Percentiles rank a stretch among this genome's conserved stretches.
These are phyloP conservation scores for Skeletonema potamos DNA, from an alignment of 108 stramenopile genomes.

Conservation along the genomic window DNA sequence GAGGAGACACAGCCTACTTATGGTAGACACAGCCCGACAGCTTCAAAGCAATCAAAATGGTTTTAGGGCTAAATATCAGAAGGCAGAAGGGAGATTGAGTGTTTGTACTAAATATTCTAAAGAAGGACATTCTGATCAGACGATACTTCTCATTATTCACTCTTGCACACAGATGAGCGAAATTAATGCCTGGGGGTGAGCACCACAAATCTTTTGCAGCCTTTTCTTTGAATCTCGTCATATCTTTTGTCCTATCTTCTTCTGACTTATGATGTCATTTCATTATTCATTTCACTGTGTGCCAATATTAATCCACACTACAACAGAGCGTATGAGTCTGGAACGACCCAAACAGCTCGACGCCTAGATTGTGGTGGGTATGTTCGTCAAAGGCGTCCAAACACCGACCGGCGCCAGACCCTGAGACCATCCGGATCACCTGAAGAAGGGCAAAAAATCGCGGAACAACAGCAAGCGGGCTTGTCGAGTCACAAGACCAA, in stretches of 20 bases:
- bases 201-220: not conserved
- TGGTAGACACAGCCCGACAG: no score
- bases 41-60: no score
- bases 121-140: no score
- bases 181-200: constrained; percentile 27
- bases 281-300: no score
- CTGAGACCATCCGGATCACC: not conserved
- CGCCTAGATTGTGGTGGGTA: not conserved
- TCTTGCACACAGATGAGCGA: no score
- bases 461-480: not conserved
- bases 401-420: not conserved
- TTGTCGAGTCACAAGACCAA: not conserved
- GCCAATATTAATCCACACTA: not conserved
- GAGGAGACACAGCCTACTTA: no score
- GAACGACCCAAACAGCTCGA: not conserved
- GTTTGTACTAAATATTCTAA: no score
- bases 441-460: not conserved
- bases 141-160: no score
- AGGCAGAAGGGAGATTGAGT: no score
- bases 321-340: not conserved
- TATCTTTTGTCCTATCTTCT: not conserved
- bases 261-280: no score
- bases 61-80: no score
- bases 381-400: not conserved
- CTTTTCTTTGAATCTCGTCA: not conserved